These are phyloP conservation scores for Naganishia albida DNA, from an alignment of 1,284 basidiomycete genomes.

Conservation along the genomic window DNA sequence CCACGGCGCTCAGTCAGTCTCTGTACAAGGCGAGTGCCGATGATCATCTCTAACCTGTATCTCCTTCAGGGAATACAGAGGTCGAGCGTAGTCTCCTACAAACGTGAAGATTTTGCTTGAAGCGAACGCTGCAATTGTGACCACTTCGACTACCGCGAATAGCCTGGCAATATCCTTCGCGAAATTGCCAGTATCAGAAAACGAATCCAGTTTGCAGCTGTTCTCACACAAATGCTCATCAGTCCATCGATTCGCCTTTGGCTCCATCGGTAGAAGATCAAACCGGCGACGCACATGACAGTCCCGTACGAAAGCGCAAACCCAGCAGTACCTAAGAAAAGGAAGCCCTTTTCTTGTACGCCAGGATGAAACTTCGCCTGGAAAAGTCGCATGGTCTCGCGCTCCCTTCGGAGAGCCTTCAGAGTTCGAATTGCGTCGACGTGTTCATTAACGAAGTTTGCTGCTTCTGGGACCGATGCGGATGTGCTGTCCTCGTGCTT, in stretches of 20 bases:
- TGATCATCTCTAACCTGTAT: slow-evolving; percentile 35
- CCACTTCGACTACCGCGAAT: neutral
- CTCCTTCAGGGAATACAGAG: slow-evolving; percentile 35
- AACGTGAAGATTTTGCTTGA: slow-evolving; percentile 39
- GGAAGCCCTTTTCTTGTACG: slow-evolving; percentile 30
- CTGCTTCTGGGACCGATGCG: slow-evolving; percentile 44
- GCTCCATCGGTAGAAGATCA: slow-evolving; percentile 54
- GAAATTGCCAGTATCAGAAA: too few relatives aligned
- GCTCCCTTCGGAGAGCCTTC: slow-evolving; percentile 53
- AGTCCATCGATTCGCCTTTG: slow-evolving; percentile 37
- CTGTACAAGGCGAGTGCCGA: neutral
- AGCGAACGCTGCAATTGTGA: neutral
- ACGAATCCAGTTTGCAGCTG: too few relatives aligned
- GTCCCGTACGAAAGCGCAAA: slow-evolving; percentile 51
- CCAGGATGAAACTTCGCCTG: slow-evolving; percentile 6
- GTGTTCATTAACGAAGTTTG: slow-evolving; percentile 51
- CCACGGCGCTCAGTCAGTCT: neutral
- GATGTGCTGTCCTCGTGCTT: slow-evolving; percentile 47
- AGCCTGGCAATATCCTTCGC: neutral
- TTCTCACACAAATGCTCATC: neutral
- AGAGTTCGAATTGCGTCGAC: slow-evolving; percentile 54
- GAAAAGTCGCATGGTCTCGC: slow-evolving; percentile 39
- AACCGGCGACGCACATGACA: slow-evolving; percentile 45
- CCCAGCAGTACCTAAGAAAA: slow-evolving; percentile 45
- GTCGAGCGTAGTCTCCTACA: slow-evolving; percentile 43